Evolutionary conservation across 345 rosid genomes (phyloP), one percentile per base, ranked within the genome.

Genomic region (Microthlaspi erraticum): DNA sequence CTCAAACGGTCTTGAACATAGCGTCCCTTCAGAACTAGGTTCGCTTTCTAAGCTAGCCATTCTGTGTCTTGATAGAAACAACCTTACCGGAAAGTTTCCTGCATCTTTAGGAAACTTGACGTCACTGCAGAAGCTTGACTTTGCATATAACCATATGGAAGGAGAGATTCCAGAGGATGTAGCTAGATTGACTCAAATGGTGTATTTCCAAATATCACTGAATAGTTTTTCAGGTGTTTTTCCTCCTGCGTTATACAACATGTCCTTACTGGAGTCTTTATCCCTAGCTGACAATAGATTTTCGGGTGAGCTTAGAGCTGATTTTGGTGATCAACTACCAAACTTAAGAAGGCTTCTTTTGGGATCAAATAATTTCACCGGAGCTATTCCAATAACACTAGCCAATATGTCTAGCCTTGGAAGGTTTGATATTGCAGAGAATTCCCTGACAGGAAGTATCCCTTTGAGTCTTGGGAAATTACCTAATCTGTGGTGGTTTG

Each of bases 91-190:
- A 45, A 38, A 41, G 29, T 65, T 66, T 0, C 74, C 81, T 0
- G 0, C 66, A 3, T 72, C 77, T 8, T 31, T 77, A 8, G 81
- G 77, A 52, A 77, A 77, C 62, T 4, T 77, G 33, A 65, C 77
- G 0, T 72, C 68, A 3, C 77, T 73, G 17, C 33, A 20, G 29
- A 1, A 66, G 0, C 72, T 74, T 32, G 55, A 74, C 68, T 59
- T 74, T 50, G 67, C 54, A n/a, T 32, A 37, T 53, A 77, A 77
- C 62, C 0, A 1, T 0, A 53, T 77, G 53, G 60, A 38, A 18
- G 81, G 81, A 11, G 71, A 57, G 66, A 56, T 70, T 10, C 76
- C 66, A n/a, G 42, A 20, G 2, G 31, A 33, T 0, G 61, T 70
- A 11, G 71, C 66, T 46, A 69, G 67, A 20, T 32, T 76, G 79